phyloP scores from a whole-genome alignment of 2,329 filamentous ascomycete genomes.

The Pseudopyrenochaeta lycopersici region DNA sequence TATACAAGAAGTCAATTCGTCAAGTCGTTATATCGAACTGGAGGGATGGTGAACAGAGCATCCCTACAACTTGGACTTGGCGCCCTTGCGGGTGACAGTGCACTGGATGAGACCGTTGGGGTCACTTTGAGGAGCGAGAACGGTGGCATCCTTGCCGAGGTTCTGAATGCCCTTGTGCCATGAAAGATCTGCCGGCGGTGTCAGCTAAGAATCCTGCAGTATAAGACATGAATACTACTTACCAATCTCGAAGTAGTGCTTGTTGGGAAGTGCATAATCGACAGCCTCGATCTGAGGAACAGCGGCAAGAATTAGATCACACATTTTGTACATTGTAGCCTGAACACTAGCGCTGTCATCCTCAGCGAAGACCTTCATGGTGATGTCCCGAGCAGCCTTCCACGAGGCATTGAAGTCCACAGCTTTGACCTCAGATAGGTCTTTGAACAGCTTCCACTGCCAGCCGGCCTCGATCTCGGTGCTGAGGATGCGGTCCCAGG shows the following conservation, averaged over 20 bases:
- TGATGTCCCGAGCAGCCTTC: slow-evolving; percentile 80
- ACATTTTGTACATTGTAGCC: slow-evolving; percentile 99
- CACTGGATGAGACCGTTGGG: slow-evolving; percentile 97
- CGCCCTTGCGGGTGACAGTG: slow-evolving; percentile 73
- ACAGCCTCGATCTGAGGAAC: slow-evolving; percentile 77
- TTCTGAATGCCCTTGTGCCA: slow-evolving; percentile 98
- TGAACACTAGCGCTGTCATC: slow-evolving; percentile 94
- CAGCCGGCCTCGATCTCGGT: slow-evolving; percentile 90
- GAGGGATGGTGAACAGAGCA: not conserved
- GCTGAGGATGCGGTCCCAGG: slow-evolving; percentile 93
- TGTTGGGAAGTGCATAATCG: slow-evolving; percentile 90
- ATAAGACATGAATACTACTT: slow-evolving; percentile 49
- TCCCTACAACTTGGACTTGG: slow-evolving; percentile 55
- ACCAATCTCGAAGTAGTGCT: slow-evolving; percentile 98
- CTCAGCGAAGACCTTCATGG: slow-evolving; percentile 88
- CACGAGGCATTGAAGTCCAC: slow-evolving; percentile 81
- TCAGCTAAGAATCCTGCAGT: slow-evolving; percentile 9
- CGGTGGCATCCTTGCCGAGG: slow-evolving; percentile 92
- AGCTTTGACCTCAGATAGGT: slow-evolving; percentile 72
- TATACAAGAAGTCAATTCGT: slow-evolving; percentile 24
- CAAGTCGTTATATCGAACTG: slow-evolving; percentile 14
- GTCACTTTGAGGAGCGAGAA: slow-evolving; percentile 90
- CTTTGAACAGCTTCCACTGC: slow-evolving; percentile 80
- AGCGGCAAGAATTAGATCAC: slow-evolving; percentile 79
- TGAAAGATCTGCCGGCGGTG: slow-evolving; percentile 73